phyloP scores from a whole-genome alignment of 2,329 filamentous ascomycete species.

The Colletotrichum plurivorum region DNA sequence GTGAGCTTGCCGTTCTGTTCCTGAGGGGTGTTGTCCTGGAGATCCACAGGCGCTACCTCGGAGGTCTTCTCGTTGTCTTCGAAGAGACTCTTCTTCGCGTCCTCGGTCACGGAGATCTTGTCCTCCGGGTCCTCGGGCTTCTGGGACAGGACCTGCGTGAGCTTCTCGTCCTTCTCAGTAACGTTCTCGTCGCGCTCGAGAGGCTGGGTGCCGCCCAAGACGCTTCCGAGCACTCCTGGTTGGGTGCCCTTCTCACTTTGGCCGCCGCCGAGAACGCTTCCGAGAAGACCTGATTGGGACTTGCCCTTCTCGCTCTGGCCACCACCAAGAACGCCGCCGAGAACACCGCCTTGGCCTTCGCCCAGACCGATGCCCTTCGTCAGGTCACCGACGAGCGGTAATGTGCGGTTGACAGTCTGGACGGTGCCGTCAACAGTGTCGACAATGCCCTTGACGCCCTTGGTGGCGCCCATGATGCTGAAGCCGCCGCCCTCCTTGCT shows the following conservation, averaged over 20 bases:
- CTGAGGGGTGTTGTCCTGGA: conserved; percentile 31
- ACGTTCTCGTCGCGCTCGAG: conserved; percentile 32
- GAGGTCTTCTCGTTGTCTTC: conserved; percentile 39
- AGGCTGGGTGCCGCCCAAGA: conserved; percentile 30
- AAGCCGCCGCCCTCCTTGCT: conserved; percentile 48
- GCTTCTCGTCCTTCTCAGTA: conserved; percentile 39
- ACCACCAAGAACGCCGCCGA: conserved; percentile 25
- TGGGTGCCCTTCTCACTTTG: conserved; percentile 20
- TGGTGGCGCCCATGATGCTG: conserved; percentile 49
- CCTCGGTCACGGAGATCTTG: conserved; percentile 31
- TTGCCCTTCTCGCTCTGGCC: conserved; percentile 16
- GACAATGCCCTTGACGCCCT: conserved; percentile 44
- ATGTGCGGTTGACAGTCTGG: conserved; percentile 44
- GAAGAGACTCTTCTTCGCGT: conserved; percentile 41
- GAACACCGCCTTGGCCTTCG: conserved; percentile 35
- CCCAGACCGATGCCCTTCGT: conserved; percentile 41
- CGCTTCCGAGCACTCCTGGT: conserved; percentile 22
- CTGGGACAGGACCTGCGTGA: conserved; percentile 33
- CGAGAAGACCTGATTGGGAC: conserved; percentile 21
- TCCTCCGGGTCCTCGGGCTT: conserved; percentile 33
- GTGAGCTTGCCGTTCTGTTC: conserved; percentile 35
- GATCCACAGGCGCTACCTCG: conserved; percentile 39
- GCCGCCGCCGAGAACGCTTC: conserved; percentile 28
- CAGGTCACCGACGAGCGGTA: conserved; percentile 40
- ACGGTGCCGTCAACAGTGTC: conserved; percentile 42